Percentiles rank a stretch among this genome's conserved stretches.
phyloP scores from a whole-genome alignment of 1,284 basidiomycete species.

The Porodaedalea pini region DNA sequence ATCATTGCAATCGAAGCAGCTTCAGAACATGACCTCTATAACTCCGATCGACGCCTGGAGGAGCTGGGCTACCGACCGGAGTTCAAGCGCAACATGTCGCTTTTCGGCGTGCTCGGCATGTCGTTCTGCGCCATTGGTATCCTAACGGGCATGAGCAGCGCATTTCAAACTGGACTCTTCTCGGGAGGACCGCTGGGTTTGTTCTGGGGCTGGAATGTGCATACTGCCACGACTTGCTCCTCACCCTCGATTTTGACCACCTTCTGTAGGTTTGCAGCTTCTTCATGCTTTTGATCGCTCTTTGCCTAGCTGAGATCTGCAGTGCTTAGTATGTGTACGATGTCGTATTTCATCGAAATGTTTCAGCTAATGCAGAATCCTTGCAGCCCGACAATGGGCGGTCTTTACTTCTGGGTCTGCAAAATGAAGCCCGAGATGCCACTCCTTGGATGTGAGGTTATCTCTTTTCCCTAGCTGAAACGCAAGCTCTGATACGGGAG shows the following conservation, averaged over 20 bases:
- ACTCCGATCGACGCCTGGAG: slow-evolving; percentile 45
- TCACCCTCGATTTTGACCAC: not conserved
- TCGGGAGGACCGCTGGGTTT: slow-evolving; percentile 56
- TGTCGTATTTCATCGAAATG: slow-evolving; percentile 4
- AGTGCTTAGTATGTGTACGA: slow-evolving; percentile 48
- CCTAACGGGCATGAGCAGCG: slow-evolving; percentile 56
- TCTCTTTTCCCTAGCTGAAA: not conserved
- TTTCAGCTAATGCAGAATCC: not conserved
- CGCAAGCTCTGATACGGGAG: not conserved
- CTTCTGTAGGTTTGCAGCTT: slow-evolving; percentile 47
- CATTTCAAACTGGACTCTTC: slow-evolving; percentile 57
- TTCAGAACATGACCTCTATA: not conserved
- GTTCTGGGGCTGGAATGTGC: slow-evolving; percentile 66
- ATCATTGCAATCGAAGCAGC: not conserved
- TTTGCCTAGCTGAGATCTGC: slow-evolving; percentile 57
- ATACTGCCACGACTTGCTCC: slow-evolving; percentile 22
- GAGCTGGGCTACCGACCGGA: slow-evolving; percentile 54
- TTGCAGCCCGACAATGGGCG: slow-evolving; percentile 56
- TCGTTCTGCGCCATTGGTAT: slow-evolving; percentile 61
- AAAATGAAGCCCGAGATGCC: slow-evolving; percentile 56
- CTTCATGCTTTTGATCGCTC: slow-evolving; percentile 57
- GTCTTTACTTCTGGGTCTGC: slow-evolving; percentile 63
- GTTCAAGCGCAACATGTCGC: slow-evolving; percentile 55
- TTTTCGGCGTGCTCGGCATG: slow-evolving; percentile 58
- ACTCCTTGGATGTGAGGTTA: slow-evolving; percentile 48